Evolutionary conservation across 306 rosid species (phyloP).

Genomic region (Castanea mollissima): DNA sequence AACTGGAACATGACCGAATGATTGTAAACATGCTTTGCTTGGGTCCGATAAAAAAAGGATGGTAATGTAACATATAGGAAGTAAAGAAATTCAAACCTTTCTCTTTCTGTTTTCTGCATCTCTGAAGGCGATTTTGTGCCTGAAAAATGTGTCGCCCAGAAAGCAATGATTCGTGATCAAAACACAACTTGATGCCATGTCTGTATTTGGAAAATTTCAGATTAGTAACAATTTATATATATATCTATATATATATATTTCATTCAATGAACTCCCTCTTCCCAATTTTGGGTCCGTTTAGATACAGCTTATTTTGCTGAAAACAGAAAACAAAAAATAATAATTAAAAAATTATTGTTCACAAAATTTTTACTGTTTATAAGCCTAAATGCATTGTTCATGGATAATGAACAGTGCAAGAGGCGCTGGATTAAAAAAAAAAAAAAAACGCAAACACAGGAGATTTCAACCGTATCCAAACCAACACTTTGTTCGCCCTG

Average conservation of each 20-base stretch:
- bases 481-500: too few relatives aligned
- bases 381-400: too few relatives aligned
- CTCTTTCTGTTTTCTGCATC: conserved; percentile 36
- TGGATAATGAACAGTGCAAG: too few relatives aligned
- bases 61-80: conserved; percentile 1
- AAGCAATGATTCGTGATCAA: conserved; percentile 45
- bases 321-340: too few relatives aligned
- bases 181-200: conserved; percentile 49
- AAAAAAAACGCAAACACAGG: too few relatives aligned
- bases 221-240: neutral
- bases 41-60: neutral
- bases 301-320: too few relatives aligned
- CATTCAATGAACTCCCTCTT: neutral
- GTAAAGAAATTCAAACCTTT: conserved; percentile 42
- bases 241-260: neutral
- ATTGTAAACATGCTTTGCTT: neutral
- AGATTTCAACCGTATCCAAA: too few relatives aligned
- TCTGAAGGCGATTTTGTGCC: conserved; percentile 48
- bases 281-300: too few relatives aligned
- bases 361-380: too few relatives aligned
- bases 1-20: neutral
- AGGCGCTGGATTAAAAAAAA: too few relatives aligned
- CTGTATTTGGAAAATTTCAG: conserved; percentile 38
- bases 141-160: conserved; percentile 47
- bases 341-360: too few relatives aligned